Conservation (phyloP, 2,329 filamentous ascomycete genomes). For the Penicillium sp. region DNA sequence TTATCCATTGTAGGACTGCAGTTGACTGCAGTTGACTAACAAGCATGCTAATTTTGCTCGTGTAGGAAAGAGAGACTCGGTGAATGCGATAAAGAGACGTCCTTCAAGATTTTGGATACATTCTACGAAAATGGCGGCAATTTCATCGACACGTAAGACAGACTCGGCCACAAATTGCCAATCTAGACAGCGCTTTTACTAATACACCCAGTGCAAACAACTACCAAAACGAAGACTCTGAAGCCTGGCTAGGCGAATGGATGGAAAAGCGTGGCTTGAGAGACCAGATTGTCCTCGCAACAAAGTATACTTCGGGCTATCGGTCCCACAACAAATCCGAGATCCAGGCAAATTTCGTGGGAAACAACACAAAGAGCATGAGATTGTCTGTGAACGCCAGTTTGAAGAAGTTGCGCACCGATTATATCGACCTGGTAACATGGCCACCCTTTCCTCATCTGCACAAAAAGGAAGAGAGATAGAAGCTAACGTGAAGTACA, state of each 20-base stretch:
- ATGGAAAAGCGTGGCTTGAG: conserved; percentile 50
- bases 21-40: too few relatives aligned
- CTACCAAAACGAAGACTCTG: conserved; percentile 55
- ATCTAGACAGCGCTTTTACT: neutral
- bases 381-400: conserved; percentile 31
- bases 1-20: neutral
- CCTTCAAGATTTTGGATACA: conserved; percentile 55
- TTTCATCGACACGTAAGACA: conserved; percentile 54
- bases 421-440: conserved; percentile 41
- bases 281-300: conserved; percentile 59
- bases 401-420: conserved; percentile 39
- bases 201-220: conserved; percentile 46
- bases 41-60: neutral
- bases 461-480: neutral
- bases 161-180: too few relatives aligned
- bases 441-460: neutral
- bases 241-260: conserved; percentile 59
- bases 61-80: conserved; percentile 36
- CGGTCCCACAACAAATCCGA: conserved; percentile 43
- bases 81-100: conserved; percentile 52
- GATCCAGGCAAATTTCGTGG: conserved; percentile 38
- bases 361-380: conserved; percentile 42
- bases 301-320: conserved; percentile 53
- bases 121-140: conserved; percentile 57
- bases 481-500: conserved; percentile 26